Conservation (phyloP, 2,329 filamentous ascomycete genomes). For the Epichloe sibirici region DNA sequence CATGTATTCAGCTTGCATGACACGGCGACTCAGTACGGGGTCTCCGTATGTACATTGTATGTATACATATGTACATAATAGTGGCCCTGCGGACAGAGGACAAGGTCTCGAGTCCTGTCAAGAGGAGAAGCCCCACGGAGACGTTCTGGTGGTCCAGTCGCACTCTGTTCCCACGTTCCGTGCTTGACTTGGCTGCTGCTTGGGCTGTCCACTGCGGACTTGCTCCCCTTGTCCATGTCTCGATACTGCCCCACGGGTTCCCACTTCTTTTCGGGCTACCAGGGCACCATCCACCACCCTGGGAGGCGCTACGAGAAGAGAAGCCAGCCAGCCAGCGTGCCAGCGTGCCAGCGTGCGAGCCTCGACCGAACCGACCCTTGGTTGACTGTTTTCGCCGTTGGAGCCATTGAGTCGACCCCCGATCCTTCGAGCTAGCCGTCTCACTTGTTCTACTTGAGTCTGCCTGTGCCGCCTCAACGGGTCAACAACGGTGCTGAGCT, state of each 20-base stretch:
- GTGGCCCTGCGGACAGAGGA: not conserved
- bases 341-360: not conserved
- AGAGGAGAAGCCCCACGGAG: no score
- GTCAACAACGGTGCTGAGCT: constrained; percentile 5
- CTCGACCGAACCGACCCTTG: not conserved
- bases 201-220: not conserved
- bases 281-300: not conserved
- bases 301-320: not conserved
- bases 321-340: not conserved
- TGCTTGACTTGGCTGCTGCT: not conserved
- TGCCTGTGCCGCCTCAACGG: constrained; percentile 3
- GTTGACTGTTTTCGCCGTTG: not conserved
- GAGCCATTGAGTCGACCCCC: not conserved
- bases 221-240: not conserved
- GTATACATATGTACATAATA: no score
- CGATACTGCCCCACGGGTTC: constrained; percentile 4
- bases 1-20: not conserved
- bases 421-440: constrained; percentile 3
- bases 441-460: constrained; percentile 1
- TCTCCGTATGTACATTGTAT: no score
- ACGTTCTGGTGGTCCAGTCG: no score
- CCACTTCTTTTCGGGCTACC: constrained; percentile 2
- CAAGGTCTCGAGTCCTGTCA: not conserved
- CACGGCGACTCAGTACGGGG: not conserved
- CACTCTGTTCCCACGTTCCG: no score